Evolutionary conservation across 1,284 basidiomycete species (phyloP).

Genomic region (Coniferiporia sulphurascens): DNA sequence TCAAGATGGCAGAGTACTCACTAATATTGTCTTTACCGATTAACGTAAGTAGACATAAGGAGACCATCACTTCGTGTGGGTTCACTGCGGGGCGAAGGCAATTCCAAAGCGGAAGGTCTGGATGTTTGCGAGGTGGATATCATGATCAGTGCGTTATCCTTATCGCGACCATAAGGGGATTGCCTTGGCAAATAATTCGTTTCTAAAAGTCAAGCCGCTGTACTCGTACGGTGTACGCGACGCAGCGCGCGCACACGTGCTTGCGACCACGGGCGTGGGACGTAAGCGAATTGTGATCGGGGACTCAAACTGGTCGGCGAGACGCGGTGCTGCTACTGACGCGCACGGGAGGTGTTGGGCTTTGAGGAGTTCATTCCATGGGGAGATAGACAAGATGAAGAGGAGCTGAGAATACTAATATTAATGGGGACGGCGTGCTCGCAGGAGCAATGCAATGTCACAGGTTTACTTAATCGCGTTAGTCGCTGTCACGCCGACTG

Average conservation of each 20-base stretch:
- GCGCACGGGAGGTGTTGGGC: constrained; percentile 28
- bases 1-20: not conserved
- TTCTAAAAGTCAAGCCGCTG: not conserved
- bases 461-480: no score
- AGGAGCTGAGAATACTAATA: constrained; percentile 6
- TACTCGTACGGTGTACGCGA: constrained; percentile 30
- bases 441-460: not conserved
- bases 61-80: constrained; percentile 1
- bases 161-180: no score
- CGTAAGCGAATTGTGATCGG: constrained; percentile 31
- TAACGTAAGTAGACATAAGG: not conserved
- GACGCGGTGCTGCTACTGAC: constrained; percentile 29
- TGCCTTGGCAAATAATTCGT: not conserved
- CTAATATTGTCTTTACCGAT: not conserved
- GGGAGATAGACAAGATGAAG: constrained; percentile 28
- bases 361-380: constrained; percentile 28
- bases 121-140: constrained; percentile 20
- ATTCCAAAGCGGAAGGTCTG: constrained; percentile 19
- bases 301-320: constrained; percentile 27
- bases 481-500: no score
- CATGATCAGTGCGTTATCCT: constrained; percentile 15
- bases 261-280: constrained; percentile 20
- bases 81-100: constrained; percentile 18
- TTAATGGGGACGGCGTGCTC: not conserved
- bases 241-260: constrained; percentile 34